Evolutionary conservation across 352 stramenopile species (phyloP), one percentile per base, ranked within the genome.

Genomic region (Phytopythium delawarense): DNA sequence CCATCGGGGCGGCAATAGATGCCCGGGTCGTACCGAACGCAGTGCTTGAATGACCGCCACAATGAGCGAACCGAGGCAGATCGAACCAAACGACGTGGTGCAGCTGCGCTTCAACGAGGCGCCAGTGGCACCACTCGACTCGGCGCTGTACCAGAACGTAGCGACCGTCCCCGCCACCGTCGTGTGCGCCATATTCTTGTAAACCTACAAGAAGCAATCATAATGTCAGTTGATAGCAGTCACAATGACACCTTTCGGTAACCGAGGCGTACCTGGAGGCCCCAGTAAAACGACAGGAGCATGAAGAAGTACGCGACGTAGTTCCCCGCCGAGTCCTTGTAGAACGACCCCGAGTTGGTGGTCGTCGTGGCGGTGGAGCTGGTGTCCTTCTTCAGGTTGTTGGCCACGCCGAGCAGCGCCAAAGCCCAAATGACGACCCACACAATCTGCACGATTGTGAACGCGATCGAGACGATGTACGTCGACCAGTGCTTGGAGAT

Each of bases 241-340:
- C 12, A 34, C 8, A 67, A 39, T 2, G 21, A 32, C n/a, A 51
- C 8, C 45, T 21, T 32, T 30, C n/a, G 6, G 21, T 1, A 30
- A 11, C n/a, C 3, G n/a, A 51, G 72, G 42, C 82, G 70, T 21
- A 92, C 76, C 56, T 93, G 81, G 25, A 93, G 71, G 0, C 90
- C 94, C 96, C 96, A 99, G 79, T 98, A 98, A 57, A 98, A 97
- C 59, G 88, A 97, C 9, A 98, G 54, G n/a, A 80, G 67, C 48
- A 80, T 40, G 49, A 80, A 80, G 23, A 80, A 80, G 57, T 70
- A 80, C 16, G 72, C 70, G 37, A 71, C 72, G 45, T 80, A 80
- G n/a, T 71, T 73, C 15, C 16, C 63, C 6, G 67, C 57, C 20
- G 67, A 75, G 44, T 74, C 66, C 51, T 73, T 73, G 67, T 75